Base-by-base conservation (phyloP, 208 protist species). In the Leishmania braziliensis region DNA sequence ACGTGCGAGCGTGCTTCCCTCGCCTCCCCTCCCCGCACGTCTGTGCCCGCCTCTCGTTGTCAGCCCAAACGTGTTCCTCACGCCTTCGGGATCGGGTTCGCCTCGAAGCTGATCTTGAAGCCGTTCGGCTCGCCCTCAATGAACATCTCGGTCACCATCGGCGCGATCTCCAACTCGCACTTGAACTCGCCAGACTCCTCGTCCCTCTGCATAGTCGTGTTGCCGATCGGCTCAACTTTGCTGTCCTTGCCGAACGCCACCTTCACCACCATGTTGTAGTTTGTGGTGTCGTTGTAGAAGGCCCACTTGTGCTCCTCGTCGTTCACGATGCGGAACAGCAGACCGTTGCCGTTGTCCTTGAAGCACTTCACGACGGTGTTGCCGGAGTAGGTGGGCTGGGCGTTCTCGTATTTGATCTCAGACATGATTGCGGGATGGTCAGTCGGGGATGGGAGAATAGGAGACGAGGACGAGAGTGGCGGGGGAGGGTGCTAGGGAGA, bases 211-310 rank as follows among this genome's bases (percentile, higher is more conserved):
- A 93, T 86, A 65, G 53, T 86, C 5, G 93, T 94, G 71, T 86
- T 89, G 72, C 91, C 91, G 53, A 95, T 72, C 23, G 91, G 62
- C 71, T 88, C 60, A 58, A 96, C 81, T 75, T 91, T n/a, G 65
- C 33, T 69, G 63, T 23, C 63, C 33, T 18, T 46, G 23, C 63
- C 63, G 33, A 36, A 96, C 36, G 80, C 80, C 3, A 95, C 91
- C 80, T 90, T 92, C 70, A 96, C 88, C 62, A 85, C 58, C 91
- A 96, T 95, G 74, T 89, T 88, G 90, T 95, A 96, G 72, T 87
- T 87, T 33, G 80, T 92, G 56, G 93, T 95, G 80, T 96, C 93
- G 82, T 96, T 96, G 86, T 96, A 96, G 80, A 95, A 96, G 76
- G 88, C 89, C 92, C 92, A 96, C 84, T 91, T 86, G 85, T 91